A percentile compares a stretch with the other conserved stretches of the same genome.
These are phyloP conservation scores for Epichloe festucae DNA, from an alignment of 2,329 filamentous ascomycete genomes.

Conservation along the genomic window DNA sequence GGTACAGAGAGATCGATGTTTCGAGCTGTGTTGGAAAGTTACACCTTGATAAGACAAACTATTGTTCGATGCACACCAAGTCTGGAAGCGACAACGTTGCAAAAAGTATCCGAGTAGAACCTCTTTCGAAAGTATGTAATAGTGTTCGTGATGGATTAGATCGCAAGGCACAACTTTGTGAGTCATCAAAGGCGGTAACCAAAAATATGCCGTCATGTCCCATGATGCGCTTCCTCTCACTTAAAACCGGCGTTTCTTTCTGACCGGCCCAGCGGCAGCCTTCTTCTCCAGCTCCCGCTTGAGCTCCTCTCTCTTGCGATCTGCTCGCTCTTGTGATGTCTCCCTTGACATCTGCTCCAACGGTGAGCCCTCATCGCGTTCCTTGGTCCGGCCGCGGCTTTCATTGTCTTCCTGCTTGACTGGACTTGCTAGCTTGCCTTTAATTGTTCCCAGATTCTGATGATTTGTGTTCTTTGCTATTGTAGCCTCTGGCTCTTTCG, in stretches of 20 bases:
- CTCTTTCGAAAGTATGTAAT: background rate
- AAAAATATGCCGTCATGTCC: background rate
- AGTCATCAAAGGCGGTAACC: background rate
- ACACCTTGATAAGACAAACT: background rate
- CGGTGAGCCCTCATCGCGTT: constrained; percentile 10
- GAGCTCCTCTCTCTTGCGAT: constrained; percentile 37
- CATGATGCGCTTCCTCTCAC: background rate
- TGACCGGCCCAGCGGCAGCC: constrained; percentile 34
- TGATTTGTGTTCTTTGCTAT: background rate
- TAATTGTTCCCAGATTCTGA: constrained; percentile 23
- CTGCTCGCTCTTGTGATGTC: constrained; percentile 32
- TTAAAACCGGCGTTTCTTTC: constrained; percentile 44
- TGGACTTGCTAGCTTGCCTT: constrained; percentile 7
- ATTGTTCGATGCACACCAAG: background rate
- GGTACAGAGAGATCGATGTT: too few species aligned
- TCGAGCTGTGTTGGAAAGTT: background rate
- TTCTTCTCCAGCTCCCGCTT: constrained; percentile 37
- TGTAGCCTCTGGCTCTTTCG: background rate
- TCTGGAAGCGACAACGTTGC: background rate
- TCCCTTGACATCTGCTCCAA: constrained; percentile 24
- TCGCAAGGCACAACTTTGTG: background rate
- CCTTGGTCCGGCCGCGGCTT: constrained; percentile 12
- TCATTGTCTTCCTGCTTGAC: constrained; percentile 12
- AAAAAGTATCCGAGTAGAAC: background rate
- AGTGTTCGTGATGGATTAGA: background rate